Base-by-base conservation (phyloP, 179 eudicot genomes). In the Corrigiola litoralis region DNA sequence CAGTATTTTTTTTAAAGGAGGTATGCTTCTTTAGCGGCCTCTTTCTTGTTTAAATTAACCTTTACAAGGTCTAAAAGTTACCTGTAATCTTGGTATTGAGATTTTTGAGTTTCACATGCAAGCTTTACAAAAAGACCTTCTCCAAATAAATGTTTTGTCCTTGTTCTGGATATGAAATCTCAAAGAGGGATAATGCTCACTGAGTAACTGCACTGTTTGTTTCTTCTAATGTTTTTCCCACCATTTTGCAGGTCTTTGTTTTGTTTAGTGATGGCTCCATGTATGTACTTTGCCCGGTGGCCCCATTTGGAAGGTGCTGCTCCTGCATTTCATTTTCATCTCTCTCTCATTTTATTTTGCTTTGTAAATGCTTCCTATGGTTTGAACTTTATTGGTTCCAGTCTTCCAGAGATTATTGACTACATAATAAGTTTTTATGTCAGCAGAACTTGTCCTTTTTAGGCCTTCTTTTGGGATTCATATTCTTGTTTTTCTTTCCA, bases 291-390 rank as follows among this genome's bases (percentile, higher is more conserved):
- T 94, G 99, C 74, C 99, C 99, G 37, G 84, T 94, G 70, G 94
- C 82, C 38, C 99, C 97, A 64, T 94, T 90, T 75, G 97, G 97
- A 83, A 88, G 99, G 99, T 94, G 48, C 47, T 25, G 23, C 33
- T 51, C 51, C 42, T 68, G 36, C 23, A 4, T 20, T 36, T 36
- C 25, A 3, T 58, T 49, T 41, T 31, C 4, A 17, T 10, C 0
- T 40, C n/a, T 9, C 7, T 31, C 10, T 36, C 24, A 20, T 34
- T 17, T 51, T 52, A 4, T 51, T 20, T 4, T 49, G 7, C 41
- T 41, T 57, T n/a, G 13, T 66, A 29, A 27, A 2, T 18, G 20
- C 11, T 4, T 70, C 36, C 41, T 23, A 27, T 31, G 20, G 53
- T 25, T 14, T 13, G 27, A 20, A 12, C 57, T 55, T 27, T 25